Base-by-base conservation (phyloP, 2,329 filamentous ascomycete genomes). In the Teratosphaeriaceae sp. region DNA sequence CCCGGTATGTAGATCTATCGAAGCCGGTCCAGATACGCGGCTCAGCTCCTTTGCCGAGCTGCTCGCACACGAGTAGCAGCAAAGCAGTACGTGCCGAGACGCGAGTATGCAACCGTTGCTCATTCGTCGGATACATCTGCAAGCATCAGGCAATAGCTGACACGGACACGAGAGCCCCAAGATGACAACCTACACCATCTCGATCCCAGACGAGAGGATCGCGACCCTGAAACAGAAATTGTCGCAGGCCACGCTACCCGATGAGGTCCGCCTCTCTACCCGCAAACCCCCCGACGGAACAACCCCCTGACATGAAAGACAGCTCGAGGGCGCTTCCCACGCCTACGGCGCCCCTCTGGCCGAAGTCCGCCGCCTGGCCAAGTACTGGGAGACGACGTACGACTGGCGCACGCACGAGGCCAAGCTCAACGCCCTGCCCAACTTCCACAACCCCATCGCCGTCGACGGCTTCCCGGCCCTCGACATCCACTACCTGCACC, bases 401-500 rank as follows among this genome's bases (percentile, higher is more conserved):
- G 74, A 84, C 58, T 86, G 81, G 81, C 71, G 78, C 23, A 64
- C 66, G 26, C 70, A 73, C 16, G 81, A 85, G 59, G 61, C 67
- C 3, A 67, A 70, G 36, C 58, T 85, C 9, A 85, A 85, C 55
- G 58, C 70, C 22, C 60, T 82, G 5, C 75, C 78, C 0, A 79
- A 85, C 38, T 84, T 72, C 61, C 70, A 65, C 1, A 75, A 73
- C 0, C 57, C 54, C 2, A 65, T 85, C 6, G 50, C 66, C 0
- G 71, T 83, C 0, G 69, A 78, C 9, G 78, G 75, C 0, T 84
- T 81, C 51, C 79, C 71, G 2, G 65, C 70, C 0, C 56, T 84
- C 38, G 68, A 79, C 24, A 66, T 85, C 3, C 82, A 86, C 62
- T 84, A 81, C 56, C 60, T 85, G 2, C 77, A 84, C 55, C 69